Conservation (phyloP, 75 land plant genomes). For the Gnetum montanum region DNA sequence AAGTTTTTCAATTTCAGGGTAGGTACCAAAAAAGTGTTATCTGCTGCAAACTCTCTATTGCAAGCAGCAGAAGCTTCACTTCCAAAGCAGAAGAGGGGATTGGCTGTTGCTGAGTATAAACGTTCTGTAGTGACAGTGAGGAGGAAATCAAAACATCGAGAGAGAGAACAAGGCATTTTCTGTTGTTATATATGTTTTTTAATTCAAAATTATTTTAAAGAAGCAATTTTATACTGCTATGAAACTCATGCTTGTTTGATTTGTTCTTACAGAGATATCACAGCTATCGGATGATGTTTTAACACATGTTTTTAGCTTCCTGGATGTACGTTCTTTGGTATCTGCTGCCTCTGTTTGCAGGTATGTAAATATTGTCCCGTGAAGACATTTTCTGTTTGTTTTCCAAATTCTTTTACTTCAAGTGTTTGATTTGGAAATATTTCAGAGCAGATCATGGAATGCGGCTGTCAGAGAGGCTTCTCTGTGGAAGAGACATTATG, state of each 20-base stretch:
- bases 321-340: conserved; percentile 53
- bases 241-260: too few relatives aligned
- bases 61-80: conserved; percentile 49
- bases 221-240: too few relatives aligned
- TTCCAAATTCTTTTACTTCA: not conserved
- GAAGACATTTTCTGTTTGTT: not conserved
- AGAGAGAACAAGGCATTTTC: conserved; percentile 16
- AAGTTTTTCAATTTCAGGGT: too few relatives aligned
- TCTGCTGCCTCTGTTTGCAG: conserved; percentile 42
- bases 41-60: conserved; percentile 42
- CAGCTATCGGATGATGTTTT: conserved; percentile 58
- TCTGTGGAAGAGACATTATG: conserved; percentile 46
- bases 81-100: conserved; percentile 51
- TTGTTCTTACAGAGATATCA: conserved; percentile 19
- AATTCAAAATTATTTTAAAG: too few relatives aligned
- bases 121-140: conserved; percentile 45
- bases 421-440: not conserved
- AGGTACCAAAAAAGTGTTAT: conserved; percentile 29
- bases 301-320: conserved; percentile 51
- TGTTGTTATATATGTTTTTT: too few relatives aligned
- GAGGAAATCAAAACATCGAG: conserved; percentile 24
- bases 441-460: conserved; percentile 48
- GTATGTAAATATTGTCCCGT: conserved; percentile 12
- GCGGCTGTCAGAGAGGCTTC: conserved; percentile 37
- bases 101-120: conserved; percentile 44